Evolutionary conservation across 305 asterid genomes (phyloP), one percentile per base, ranked within the genome.

Genomic region (Stenogyne calaminthoides): DNA sequence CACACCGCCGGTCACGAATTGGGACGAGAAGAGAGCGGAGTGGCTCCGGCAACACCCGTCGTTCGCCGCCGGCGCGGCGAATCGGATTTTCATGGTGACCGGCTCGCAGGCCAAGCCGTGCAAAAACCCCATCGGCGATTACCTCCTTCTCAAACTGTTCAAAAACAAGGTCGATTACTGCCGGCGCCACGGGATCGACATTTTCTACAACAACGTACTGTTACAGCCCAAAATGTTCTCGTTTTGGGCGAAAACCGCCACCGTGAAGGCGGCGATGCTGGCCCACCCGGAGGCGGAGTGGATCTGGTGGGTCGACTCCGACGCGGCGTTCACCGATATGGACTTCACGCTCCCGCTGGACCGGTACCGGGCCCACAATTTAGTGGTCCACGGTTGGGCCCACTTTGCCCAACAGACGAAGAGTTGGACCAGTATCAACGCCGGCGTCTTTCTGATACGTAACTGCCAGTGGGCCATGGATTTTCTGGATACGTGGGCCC

Each of bases 261-360:
- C 84, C n/a, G 82, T 95, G 10, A 84, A 86, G 74, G 98, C 97
- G 14, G 88, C 90, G 46, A 95, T 95, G 99, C 69, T 95, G 70
- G 97, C 99, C 66, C 99, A 95, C 74, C 99, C 98, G 34, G 96
- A 95, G 77, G 88, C 86, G 66, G 99, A 95, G 82, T 94, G 97
- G 99, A 91, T 94, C 89, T 94, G 99, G 98, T 94, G 99, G 99
- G 95, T 94, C 0, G 99, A 94, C 55, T 90, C 98, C 52, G 99
- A 95, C 78, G 98, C 99, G 5, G 98, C 96, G 4, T 75, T 95
- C 73, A 95, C 99, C n/a, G 98, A 95, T 71, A 95, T 95, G 99
- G 98, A 90, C 77, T 94, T 94, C 70, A 70, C 52, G 69, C 80
- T 82, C 0, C 99, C 99, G 5, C 64, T 94, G 76, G 84, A 76